A percentile compares a stretch with the other conserved stretches of the same genome.
Conservation (phyloP, 306 rosid genomes). For the barrel medic (Medicago truncatula) region DNA sequence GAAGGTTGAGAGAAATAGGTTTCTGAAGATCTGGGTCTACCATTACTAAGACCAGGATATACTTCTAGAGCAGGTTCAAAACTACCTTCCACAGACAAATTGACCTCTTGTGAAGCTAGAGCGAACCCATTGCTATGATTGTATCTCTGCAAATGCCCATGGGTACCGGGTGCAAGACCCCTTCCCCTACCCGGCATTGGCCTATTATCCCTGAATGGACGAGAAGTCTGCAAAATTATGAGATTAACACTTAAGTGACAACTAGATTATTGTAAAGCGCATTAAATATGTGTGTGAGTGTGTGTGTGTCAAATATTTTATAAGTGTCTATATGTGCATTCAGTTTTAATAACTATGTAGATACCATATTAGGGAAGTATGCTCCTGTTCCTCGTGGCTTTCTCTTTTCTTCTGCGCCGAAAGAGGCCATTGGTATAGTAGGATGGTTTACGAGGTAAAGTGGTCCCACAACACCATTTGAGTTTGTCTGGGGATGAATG, state of each 20-base stretch:
- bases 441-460: slow-evolving; percentile 53
- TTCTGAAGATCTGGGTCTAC: slow-evolving; percentile 53
- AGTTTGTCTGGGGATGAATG: slow-evolving; percentile 53
- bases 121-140: slow-evolving; percentile 47
- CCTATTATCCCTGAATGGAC: slow-evolving; percentile 54
- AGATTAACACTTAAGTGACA: slow-evolving; percentile 44
- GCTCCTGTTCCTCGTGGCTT: slow-evolving; percentile 78
- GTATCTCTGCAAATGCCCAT: slow-evolving; percentile 55
- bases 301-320: slow-evolving; percentile 14
- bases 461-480: slow-evolving; percentile 56
- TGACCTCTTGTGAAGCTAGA: slow-evolving; percentile 50
- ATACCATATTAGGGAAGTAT: slow-evolving; percentile 78
- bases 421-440: slow-evolving; percentile 47
- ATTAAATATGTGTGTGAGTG: background rate
- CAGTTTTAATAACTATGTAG: slow-evolving; percentile 30
- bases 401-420: slow-evolving; percentile 60
- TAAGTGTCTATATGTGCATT: background rate
- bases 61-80: slow-evolving; percentile 60
- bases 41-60: slow-evolving; percentile 55
- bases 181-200: slow-evolving; percentile 59
- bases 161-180: slow-evolving; percentile 50
- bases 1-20: slow-evolving; percentile 53
- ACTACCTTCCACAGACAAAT: slow-evolving; percentile 44
- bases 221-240: slow-evolving; percentile 60
- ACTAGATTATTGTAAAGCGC: slow-evolving; percentile 6